These are phyloP conservation scores for Discostella stelligeroides DNA, from an alignment of 108 stramenopile genomes.

Conservation along the genomic window DNA sequence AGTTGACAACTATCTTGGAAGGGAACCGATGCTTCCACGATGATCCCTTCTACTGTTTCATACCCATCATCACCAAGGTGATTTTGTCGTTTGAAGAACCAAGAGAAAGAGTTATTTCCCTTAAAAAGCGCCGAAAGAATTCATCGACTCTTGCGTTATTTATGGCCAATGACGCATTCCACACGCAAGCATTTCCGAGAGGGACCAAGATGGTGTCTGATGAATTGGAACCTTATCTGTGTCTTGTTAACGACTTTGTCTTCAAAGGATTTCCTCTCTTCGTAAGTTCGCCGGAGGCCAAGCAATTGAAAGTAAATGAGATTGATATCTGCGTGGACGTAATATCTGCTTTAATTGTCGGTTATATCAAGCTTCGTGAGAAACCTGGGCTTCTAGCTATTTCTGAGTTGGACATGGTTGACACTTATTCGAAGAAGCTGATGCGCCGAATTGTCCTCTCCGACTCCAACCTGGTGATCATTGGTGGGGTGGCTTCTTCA, in stretches of 20 bases:
- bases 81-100: slow-evolving; percentile 15
- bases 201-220: slow-evolving; percentile 13
- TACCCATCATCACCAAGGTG: slow-evolving; percentile 32
- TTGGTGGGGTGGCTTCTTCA: slow-evolving; percentile 18
- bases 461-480: slow-evolving; percentile 17
- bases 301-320: slow-evolving; percentile 26
- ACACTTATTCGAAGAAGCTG: slow-evolving; percentile 32
- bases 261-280: slow-evolving; percentile 29
- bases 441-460: slow-evolving; percentile 17
- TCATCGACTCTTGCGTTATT: slow-evolving; percentile 21
- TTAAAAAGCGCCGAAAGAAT: slow-evolving; percentile 14
- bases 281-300: slow-evolving; percentile 16
- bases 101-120: slow-evolving; percentile 17
- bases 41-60: slow-evolving; percentile 32
- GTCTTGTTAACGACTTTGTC: slow-evolving; percentile 32
- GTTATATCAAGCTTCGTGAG: slow-evolving; percentile 12
- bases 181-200: slow-evolving; percentile 4
- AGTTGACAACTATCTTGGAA: slow-evolving; percentile 15
- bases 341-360: slow-evolving; percentile 20
- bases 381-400: slow-evolving; percentile 28
- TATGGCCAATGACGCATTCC: slow-evolving; percentile 25
- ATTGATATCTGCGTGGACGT: slow-evolving; percentile 32
- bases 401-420: slow-evolving; percentile 22
- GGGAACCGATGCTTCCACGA: slow-evolving; percentile 34
- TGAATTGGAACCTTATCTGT: slow-evolving; percentile 15